A percentile compares a stretch with the other conserved stretches of the same genome.
phyloP scores from a whole-genome alignment of 2,329 filamentous ascomycete genomes.

The Pseudocercospora pini-densiflorae region DNA sequence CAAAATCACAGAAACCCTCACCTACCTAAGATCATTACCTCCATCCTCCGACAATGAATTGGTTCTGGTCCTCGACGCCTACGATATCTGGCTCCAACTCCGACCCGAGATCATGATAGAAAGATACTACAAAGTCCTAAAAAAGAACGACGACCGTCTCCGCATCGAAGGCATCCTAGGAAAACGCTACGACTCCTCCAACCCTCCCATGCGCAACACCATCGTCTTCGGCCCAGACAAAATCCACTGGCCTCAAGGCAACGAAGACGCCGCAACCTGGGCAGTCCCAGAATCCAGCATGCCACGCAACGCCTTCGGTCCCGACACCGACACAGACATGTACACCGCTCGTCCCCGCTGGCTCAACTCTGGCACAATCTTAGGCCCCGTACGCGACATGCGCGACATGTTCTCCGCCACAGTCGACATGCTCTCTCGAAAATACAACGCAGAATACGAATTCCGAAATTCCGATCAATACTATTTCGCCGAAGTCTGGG shows the following conservation, averaged over 20 bases:
- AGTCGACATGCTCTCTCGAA: constrained; percentile 31
- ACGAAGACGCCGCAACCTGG: constrained; percentile 34
- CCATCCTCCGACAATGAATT: constrained; percentile 53
- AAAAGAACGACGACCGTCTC: constrained; percentile 56
- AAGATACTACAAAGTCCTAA: constrained; percentile 62
- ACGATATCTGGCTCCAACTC: constrained; percentile 69
- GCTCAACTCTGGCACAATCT: constrained; percentile 44
- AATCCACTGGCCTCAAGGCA: constrained; percentile 36
- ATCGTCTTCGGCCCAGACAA: constrained; percentile 40
- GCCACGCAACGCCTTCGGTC: constrained; percentile 33
- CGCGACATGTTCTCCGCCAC: constrained; percentile 42
- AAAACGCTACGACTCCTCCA: constrained; percentile 16
- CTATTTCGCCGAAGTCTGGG: constrained; percentile 58
- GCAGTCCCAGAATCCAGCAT: constrained; percentile 35
- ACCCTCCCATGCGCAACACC: constrained; percentile 28
- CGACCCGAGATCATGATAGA: constrained; percentile 66
- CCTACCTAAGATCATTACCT: constrained; percentile 33
- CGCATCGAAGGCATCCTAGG: constrained; percentile 25
- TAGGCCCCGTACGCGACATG: constrained; percentile 46
- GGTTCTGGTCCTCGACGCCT: constrained; percentile 66
- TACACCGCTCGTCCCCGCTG: constrained; percentile 51
- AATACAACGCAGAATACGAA: constrained; percentile 27
- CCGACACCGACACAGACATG: constrained; percentile 42
- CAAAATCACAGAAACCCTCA: constrained; percentile 36
- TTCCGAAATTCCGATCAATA: constrained; percentile 45